Percentiles rank a stretch among this genome's conserved stretches.
These are phyloP conservation scores for Sphagnum contortum DNA, from an alignment of 225 moss, liverwort and hornwort species.

Conservation along the genomic window DNA sequence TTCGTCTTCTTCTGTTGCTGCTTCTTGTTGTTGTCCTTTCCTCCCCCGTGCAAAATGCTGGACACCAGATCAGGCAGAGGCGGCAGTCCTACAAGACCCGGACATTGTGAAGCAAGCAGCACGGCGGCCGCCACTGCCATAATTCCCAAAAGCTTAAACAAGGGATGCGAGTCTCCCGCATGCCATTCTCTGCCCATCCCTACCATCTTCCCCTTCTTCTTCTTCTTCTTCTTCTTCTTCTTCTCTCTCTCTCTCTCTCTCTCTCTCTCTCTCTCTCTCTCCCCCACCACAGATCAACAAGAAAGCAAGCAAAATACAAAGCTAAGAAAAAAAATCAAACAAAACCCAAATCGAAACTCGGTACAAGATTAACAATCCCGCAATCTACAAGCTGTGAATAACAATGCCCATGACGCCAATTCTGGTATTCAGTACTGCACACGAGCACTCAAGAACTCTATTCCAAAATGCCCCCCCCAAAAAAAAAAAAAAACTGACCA, in stretches of 20 bases:
- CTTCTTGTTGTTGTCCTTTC: no score
- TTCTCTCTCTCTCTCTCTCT: no score
- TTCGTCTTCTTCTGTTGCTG: slow-evolving; percentile 7
- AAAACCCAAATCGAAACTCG: no score
- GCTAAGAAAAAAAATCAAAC: background rate
- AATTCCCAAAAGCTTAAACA: slow-evolving; percentile 38
- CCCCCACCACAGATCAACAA: slow-evolving; percentile 1
- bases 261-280: slow-evolving; percentile 7
- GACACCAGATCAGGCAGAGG: slow-evolving; percentile 31
- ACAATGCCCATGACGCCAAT: no score
- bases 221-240: no score
- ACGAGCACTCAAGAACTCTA: no score
- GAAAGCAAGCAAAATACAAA: background rate
- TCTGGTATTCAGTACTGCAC: no score
- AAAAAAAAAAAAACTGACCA: no score
- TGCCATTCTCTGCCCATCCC: slow-evolving; percentile 14
- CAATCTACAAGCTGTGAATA: no score
- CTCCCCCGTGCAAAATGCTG: slow-evolving; percentile 11
- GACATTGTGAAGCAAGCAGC: slow-evolving; percentile 21
- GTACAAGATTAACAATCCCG: no score
- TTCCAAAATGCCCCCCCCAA: no score
- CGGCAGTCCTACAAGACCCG: slow-evolving; percentile 21
- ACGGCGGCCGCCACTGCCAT: slow-evolving; percentile 33
- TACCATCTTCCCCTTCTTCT: no score
- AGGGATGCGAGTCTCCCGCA: slow-evolving; percentile 15